phyloP scores from a whole-genome alignment of 371 early-diverging fungal species.

The Vairimorpha necatrix region DNA sequence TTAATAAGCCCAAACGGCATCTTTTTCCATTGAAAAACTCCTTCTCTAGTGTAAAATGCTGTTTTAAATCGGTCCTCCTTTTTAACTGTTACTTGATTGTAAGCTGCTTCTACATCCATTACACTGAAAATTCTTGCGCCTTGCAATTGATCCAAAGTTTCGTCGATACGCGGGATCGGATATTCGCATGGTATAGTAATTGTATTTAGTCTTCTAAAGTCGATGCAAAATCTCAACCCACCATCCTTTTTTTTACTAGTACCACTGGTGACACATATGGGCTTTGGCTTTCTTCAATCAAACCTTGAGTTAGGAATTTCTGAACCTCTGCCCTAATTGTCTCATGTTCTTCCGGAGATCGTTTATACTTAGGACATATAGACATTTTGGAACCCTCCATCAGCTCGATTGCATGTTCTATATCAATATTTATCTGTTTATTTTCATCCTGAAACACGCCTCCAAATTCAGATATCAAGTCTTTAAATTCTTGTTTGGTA shows the following conservation, averaged over 20 bases:
- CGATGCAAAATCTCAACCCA: conserved; percentile 6
- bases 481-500: too few relatives aligned
- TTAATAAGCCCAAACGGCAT: too few relatives aligned
- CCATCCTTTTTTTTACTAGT: conserved; percentile 23
- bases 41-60: too few relatives aligned
- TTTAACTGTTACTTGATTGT: not conserved
- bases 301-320: not conserved
- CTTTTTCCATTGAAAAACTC: too few relatives aligned
- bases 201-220: conserved; percentile 23
- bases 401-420: conserved; percentile 5
- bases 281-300: not conserved
- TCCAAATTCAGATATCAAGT: too few relatives aligned
- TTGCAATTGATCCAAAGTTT: not conserved
- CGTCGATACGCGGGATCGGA: conserved; percentile 9
- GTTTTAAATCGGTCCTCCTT: not conserved
- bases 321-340: not conserved
- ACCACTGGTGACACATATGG: not conserved
- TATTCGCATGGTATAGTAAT: not conserved
- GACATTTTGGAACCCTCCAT: not conserved
- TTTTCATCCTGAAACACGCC: too few relatives aligned
- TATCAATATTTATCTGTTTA: too few relatives aligned
- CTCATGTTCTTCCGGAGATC: not conserved
- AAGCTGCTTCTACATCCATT: conserved; percentile 34
- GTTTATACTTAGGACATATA: not conserved
- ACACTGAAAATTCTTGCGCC: not conserved